Evolutionary conservation across 2,329 filamentous ascomycete genomes (phyloP), one percentile per base, ranked within the genome.

Genomic region (Hyphodiscus sp.): DNA sequence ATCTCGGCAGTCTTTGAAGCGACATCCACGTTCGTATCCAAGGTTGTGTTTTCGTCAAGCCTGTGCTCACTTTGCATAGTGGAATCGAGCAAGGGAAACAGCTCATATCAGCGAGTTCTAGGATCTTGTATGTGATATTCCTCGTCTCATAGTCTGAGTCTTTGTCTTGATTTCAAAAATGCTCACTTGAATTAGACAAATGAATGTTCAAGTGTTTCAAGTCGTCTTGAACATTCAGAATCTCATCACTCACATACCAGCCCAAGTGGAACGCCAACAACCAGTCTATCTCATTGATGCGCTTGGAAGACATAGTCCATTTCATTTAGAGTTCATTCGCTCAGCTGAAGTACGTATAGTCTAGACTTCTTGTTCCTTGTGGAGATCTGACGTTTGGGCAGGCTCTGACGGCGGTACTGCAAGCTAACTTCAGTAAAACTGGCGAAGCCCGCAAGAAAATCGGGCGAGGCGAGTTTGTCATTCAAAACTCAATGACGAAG

Each of bases 231-330:
- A 61, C 15, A 53, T 67, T 3, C 59, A 68, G 33, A 47, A 51
- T 16, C 47, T 63, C 15, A 47, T 65, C 5, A 51, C 52, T 2
- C 42, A 38, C 8, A 56, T 68, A 7, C 65, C 66, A 6, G 33
- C 47, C 9, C 65, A 68, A 49, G 52, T 69, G n/a, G 50, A 65
- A 10, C 59, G 64, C 1, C 63, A 68, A 49, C 64, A 69, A 41
- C 66, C 67, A 26, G 65, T 69, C 1, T 64, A 63, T 47, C 42
- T 69, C 4, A 54, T 66, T 2, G 67, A 70, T 57, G 62, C 65
- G 7, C 55, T 66, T 3, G 62, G 59, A 8, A 61, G 55, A 47
- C 15, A 53, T 4, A 57, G 38, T 15, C 63, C 66, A 18, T 70
- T 70, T 42, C 64, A 67, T 41, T 46, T 68, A 1, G 66, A 69